Base-by-base conservation (phyloP, 495 filamentous ascomycete species). In the Neurospora discreta region DNA sequence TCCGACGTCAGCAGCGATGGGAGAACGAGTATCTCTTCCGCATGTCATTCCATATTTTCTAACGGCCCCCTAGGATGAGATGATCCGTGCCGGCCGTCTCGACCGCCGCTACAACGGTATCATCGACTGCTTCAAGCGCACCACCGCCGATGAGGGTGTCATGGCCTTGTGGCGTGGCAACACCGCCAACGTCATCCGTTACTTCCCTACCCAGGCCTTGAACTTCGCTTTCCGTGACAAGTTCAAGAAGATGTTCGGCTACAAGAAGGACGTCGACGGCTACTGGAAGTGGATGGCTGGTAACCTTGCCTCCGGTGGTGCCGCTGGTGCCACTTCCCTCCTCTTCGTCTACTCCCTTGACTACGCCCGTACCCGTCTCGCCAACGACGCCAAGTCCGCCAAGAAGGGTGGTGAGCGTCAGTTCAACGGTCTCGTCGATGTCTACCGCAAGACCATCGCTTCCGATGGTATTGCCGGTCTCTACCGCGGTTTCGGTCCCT, bases 181-280 rank as follows among this genome's bases (percentile, higher is more conserved):
- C 91, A 99, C 95, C 80, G 95, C 95, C 92, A 99, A 99, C 90
- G 95, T 99, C 85, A 97, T 99, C 88, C 96, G 95, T 90, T 99
- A 99, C 89, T 99, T 99, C 93, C 95, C 95, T 75, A 99, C 95
- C 81, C 95, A 99, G 90, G 95, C 95, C 76, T 87, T 99, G 81
- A 99, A 99, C 93, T 99, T 99, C 83, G 95, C 95, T 80, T 99
- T 99, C 95, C 96, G 96, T 86, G 95, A 99, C 84, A 97, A 94
- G 89, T 99, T 97, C 92, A 99, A 99, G 93, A 87, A 90, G 77
- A 97, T 98, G 95, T 99, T 99, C 91, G 91, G 92, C 82, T 99
- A 91, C 92, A 99, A 98, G 93, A 98, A 98, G 91, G 95, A 99
- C 70, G 90, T 91, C 85, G 95, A 99, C 86, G 95, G 95, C 78